A percentile compares a stretch with the other conserved stretches of the same genome.
Conservation (phyloP, 208 protist genomes). For the Entamoeba invadens region DNA sequence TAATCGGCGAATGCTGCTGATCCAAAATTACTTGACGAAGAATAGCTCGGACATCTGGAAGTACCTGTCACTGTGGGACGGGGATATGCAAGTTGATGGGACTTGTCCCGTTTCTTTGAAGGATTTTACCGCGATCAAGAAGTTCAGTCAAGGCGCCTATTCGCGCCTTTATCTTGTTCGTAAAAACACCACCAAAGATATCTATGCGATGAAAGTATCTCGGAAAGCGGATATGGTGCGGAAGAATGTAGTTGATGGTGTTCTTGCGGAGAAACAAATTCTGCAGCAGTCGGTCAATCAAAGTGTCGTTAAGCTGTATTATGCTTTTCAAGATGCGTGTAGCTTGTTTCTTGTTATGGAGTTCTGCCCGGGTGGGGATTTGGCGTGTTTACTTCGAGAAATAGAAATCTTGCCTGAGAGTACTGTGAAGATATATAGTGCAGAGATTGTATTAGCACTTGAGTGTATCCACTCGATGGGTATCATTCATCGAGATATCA, state of each 20-base stretch:
- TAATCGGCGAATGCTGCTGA: neutral
- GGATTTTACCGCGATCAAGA: neutral
- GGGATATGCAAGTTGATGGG: neutral
- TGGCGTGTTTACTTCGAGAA: neutral
- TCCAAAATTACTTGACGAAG: neutral
- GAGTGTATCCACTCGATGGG: neutral
- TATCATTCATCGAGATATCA: constrained; percentile 1
- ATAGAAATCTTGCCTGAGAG: neutral
- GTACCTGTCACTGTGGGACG: neutral
- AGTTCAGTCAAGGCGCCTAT: neutral
- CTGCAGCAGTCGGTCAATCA: neutral
- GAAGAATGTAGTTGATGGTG: neutral
- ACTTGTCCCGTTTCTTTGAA: neutral
- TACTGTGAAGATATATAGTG: neutral
- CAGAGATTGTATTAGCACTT: neutral
- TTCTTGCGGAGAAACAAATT: neutral
- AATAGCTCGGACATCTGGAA: neutral
- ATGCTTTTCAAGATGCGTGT: neutral
- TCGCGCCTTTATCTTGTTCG: neutral
- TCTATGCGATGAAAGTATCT: neutral
- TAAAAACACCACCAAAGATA: neutral
- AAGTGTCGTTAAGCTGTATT: neutral
- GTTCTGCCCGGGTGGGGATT: constrained; percentile 7
- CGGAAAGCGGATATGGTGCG: neutral
- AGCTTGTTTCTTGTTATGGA: constrained; percentile 11